Base-by-base conservation (phyloP, 1,284 basidiomycete genomes). In the Pyrrhoderma noxium region DNA sequence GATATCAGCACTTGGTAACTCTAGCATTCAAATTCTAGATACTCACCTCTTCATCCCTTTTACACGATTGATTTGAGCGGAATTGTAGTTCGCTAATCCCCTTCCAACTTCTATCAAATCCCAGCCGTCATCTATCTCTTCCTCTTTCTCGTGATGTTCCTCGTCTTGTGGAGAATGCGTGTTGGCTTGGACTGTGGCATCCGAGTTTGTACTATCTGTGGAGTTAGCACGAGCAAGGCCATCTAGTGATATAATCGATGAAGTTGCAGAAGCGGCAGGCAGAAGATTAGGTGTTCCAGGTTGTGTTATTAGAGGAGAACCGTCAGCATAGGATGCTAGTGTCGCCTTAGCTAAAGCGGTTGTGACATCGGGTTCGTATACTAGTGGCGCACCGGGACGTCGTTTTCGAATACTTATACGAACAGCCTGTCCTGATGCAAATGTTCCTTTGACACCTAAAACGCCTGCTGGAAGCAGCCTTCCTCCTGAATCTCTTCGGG, bases 81-180 rank as follows among this genome's bases (percentile, higher is more conserved):
- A 95, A 63, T 96, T 98, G 65, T 97, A 99, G 68, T 95, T 97
- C 8, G 92, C 92, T 41, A 98, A 71, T 0, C 95, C 96, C 40
- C 94, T 79, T 0, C 94, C 96, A 23, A 99, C 89, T 65, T 97
- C 94, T 40, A 90, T 71, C 23, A 92, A 72, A 59, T 95, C 89
- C 72, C 82, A 85, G 16, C 73, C 77, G 37, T 82, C 82, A 2
- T 65, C 64, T 37, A 61, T 60, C 5, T 61, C 54, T 23, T 67
- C 65, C 23, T 65, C 66, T 18, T 67, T 67, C 22, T 63, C 61
- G n/a, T 45, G 41, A 41, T 45, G 45, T 40, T 40, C 36, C 16
- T 54, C 55, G 11, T 54, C 55, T 21, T 49, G 34, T 5, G 27
- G 27, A 31, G 27, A 31, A 5, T 31, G 27, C 19, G 35, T 39